phyloP scores from a whole-genome alignment of 306 rosid genomes.

The Acmispon strigosus region DNA sequence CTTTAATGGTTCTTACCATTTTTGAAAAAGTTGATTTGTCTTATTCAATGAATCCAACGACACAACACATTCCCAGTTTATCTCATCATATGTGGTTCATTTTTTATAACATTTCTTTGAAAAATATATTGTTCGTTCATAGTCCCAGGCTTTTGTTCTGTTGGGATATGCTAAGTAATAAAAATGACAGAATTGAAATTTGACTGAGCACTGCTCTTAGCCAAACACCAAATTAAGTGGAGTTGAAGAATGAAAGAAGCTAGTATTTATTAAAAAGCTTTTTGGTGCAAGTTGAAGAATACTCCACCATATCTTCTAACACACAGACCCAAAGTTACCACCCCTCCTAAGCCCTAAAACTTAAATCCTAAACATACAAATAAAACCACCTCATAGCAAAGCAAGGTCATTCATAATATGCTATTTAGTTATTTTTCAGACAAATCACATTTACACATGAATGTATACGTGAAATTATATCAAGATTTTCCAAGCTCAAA shows the following conservation, averaged over 20 bases:
- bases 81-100: no score
- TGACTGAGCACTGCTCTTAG: no score
- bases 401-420: neutral
- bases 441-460: conserved; percentile 8
- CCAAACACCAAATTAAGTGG: no score
- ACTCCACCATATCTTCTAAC: neutral
- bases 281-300: neutral
- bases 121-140: no score
- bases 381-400: neutral
- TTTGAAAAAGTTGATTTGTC: no score
- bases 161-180: no score
- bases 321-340: neutral
- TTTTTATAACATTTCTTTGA: no score
- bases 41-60: no score
- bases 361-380: neutral
- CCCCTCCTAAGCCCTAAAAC: neutral
- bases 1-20: no score
- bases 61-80: no score
- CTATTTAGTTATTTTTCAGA: neutral
- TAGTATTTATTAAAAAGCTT: neutral
- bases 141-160: no score
- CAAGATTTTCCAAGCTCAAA: neutral
- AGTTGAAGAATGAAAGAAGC: neutral
- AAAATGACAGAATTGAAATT: no score
- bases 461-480: neutral